Evolutionary conservation across 805 yeast genomes (phyloP), one percentile per base, ranked within the genome.

Genomic region (Debaryomyces hansenii): DNA sequence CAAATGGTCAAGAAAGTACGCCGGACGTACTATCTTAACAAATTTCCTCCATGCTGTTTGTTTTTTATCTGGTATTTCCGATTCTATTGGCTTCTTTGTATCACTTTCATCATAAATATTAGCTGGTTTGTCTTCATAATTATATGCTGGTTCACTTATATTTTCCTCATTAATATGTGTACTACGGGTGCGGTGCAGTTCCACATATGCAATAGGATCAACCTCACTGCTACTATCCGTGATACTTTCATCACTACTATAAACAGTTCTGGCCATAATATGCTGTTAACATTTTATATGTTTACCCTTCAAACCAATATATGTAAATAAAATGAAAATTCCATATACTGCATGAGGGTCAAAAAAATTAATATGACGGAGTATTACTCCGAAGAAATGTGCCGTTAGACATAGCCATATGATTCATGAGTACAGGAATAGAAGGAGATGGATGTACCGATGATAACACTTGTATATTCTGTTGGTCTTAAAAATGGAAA

Each of bases 21-120:
- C 29, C 29, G 11, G 20, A 41, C n/a, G 66, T 44, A 47, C 57
- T 64, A 4, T 37, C 49, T 5, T 45, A 42, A 9, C 64, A 49
- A 41, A 64, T 60, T 29, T 56, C 58, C 8, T 74, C 73, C 4
- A 69, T 58, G 6, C 66, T 44, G 10, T 49, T 45, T 3, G 53
- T 41, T 31, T 31, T 24, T 24, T 24, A 7, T 24, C 5, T 14
- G 34, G 34, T 31, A 12, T 6, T 31, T n/a, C 34, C 6, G 14
- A 12, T 31, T 31, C 34, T 31, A 31, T n/a, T 31, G 34, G 14
- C 2, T 6, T 8, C 2, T 14, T 31, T 31, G 11, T 14, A 14
- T 31, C 34, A 5, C 11, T 31, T 9, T 31, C 34, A 31, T 31
- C 34, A 14, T n/a, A 31, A 12, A 31, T 31, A 31, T 31, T 31